phyloP scores from a whole-genome alignment of 78 protist species.

The Polysphondylium violaceum region DNA sequence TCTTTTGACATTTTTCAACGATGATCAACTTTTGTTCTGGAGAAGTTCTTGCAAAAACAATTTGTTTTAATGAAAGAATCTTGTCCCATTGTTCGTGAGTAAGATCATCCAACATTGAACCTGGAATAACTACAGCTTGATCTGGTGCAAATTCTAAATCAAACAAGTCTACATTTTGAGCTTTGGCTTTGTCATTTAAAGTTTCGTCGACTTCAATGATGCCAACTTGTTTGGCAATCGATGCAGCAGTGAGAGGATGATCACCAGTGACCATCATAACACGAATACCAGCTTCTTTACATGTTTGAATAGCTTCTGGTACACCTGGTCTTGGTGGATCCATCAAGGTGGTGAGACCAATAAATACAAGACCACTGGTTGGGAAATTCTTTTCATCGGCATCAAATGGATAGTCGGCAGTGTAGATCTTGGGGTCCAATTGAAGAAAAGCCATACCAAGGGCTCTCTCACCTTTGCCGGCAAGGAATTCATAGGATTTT shows the following conservation, averaged over 20 bases:
- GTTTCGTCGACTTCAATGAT: constrained; percentile 77
- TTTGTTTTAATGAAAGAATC: constrained; percentile 47
- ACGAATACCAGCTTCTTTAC: constrained; percentile 87
- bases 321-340: constrained; percentile 98
- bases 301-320: constrained; percentile 60
- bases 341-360: constrained; percentile 94
- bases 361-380: constrained; percentile 82
- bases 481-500: constrained; percentile 63
- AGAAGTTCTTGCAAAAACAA: constrained; percentile 81
- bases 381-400: constrained; percentile 68
- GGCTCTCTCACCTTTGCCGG: constrained; percentile 90
- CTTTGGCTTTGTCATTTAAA: constrained; percentile 73
- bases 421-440: constrained; percentile 35
- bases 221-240: constrained; percentile 95
- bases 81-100: constrained; percentile 79
- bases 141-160: constrained; percentile 46
- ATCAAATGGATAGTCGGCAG: constrained; percentile 26
- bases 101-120: constrained; percentile 55
- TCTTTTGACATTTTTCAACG: constrained; percentile 89
- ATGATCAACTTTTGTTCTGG: constrained; percentile 83
- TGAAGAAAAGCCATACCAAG: constrained; percentile 45
- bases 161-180: constrained; percentile 33
- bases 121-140: constrained; percentile 67
- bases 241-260: constrained; percentile 97
- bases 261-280: constrained; percentile 99